Conservation (phyloP, 2,329 filamentous ascomycete genomes). For the Cordyceps militaris region DNA sequence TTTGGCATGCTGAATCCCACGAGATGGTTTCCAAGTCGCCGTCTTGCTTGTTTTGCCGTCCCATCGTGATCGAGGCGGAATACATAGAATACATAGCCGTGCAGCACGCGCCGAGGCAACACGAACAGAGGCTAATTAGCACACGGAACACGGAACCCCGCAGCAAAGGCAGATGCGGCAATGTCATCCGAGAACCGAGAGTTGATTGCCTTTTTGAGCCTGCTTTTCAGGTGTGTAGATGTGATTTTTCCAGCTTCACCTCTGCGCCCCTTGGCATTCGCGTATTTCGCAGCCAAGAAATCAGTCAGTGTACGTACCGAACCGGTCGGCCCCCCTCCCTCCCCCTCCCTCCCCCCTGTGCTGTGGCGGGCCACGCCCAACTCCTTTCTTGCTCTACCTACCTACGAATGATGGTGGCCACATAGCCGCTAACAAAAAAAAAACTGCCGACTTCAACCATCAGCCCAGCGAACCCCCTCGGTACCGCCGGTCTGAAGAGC, state of each 20-base stretch:
- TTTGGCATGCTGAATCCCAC: too few species aligned
- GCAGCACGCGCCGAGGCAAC: too few species aligned
- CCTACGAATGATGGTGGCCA: not conserved
- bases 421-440: not conserved
- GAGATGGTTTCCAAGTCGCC: too few species aligned
- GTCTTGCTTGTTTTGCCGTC: not conserved
- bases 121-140: conserved; percentile 9
- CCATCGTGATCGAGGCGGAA: not conserved
- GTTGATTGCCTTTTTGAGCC: conserved; percentile 6
- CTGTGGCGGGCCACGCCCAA: not conserved
- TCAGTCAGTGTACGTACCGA: too few species aligned
- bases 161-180: not conserved
- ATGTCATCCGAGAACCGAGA: conserved; percentile 3
- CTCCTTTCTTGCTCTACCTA: not conserved
- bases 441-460: not conserved
- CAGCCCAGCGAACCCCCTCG: too few species aligned
- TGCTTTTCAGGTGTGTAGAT: not conserved
- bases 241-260: too few species aligned
- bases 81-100: not conserved
- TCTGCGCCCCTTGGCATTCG: too few species aligned
- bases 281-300: too few species aligned
- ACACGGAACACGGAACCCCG: conserved; percentile 3
- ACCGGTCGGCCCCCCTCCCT: too few species aligned
- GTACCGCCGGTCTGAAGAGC: too few species aligned
- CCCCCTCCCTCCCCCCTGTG: not conserved